phyloP scores from a whole-genome alignment of 257 asterid genomes.

The Penstemon newberryi region DNA sequence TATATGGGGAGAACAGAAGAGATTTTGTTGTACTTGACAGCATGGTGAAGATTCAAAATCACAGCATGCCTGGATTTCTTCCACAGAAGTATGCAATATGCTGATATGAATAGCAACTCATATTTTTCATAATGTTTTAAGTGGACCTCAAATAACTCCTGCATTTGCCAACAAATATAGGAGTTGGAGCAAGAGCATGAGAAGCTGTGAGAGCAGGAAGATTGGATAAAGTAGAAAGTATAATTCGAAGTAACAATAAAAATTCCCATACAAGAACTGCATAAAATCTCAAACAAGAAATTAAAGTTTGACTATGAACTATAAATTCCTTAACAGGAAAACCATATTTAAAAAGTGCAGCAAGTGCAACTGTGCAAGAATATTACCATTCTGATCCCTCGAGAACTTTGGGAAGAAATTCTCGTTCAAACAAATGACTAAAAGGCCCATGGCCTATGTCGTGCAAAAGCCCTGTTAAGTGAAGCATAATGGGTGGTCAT shows the following conservation, averaged over 20 bases:
- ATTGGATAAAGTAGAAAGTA: background rate
- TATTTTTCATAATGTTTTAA: too few species aligned
- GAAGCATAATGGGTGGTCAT: conserved; percentile 24
- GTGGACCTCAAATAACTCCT: too few species aligned
- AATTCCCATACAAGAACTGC: background rate
- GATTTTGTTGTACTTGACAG: background rate
- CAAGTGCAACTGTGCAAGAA: conserved; percentile 18
- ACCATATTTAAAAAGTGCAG: conserved; percentile 6
- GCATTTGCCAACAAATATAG: background rate
- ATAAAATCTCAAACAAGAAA: conserved; percentile 12
- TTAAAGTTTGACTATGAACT: background rate
- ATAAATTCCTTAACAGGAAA: conserved; percentile 21
- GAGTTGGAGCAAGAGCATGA: background rate
- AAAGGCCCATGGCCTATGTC: conserved; percentile 98
- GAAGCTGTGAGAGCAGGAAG: background rate
- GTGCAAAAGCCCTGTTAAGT: conserved; percentile 75
- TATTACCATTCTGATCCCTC: conserved; percentile 69
- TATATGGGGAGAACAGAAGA: conserved; percentile 8
- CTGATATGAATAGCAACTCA: too few species aligned
- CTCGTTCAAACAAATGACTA: conserved; percentile 91
- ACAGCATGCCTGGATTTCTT: too few species aligned
- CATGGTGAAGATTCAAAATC: too few species aligned
- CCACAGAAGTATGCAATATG: too few species aligned
- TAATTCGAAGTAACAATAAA: background rate
- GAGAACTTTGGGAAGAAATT: conserved; percentile 75